These are phyloP conservation scores for Colletotrichum cordylinicola DNA, from an alignment of 2,329 filamentous ascomycete species.

Conservation along the genomic window DNA sequence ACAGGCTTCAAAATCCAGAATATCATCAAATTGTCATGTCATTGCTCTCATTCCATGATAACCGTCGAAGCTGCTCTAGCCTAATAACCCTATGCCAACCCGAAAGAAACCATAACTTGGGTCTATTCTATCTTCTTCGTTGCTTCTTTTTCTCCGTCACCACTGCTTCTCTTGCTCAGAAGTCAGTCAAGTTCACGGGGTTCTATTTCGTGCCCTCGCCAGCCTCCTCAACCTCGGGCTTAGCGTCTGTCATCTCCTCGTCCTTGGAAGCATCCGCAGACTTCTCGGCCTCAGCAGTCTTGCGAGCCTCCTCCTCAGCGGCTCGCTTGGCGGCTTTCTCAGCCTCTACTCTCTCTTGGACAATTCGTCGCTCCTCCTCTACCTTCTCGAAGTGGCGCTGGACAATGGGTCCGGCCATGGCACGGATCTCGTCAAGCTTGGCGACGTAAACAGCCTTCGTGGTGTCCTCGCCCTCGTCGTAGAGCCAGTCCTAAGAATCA, in stretches of 20 bases:
- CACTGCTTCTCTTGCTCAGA: not conserved
- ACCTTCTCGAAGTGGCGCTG: constrained; percentile 96
- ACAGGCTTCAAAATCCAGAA: not conserved
- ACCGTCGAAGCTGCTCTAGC: constrained; percentile 21
- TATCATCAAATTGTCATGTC: constrained; percentile 14
- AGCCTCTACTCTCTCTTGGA: constrained; percentile 79
- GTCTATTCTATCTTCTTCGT: constrained; percentile 24
- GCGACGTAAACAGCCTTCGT: constrained; percentile 92
- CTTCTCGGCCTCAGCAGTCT: constrained; percentile 59
- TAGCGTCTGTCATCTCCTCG: constrained; percentile 69
- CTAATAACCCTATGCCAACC: constrained; percentile 23
- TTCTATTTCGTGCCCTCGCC: constrained; percentile 33
- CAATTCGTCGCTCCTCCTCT: constrained; percentile 81
- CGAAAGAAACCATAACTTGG: constrained; percentile 21
- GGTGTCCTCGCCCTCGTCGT: constrained; percentile 94
- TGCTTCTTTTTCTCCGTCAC: constrained; percentile 5
- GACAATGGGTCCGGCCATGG: constrained; percentile 87
- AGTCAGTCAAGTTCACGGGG: not conserved
- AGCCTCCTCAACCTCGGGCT: constrained; percentile 56
- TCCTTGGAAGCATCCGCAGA: constrained; percentile 54
- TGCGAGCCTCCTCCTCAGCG: constrained; percentile 60
- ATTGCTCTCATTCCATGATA: constrained; percentile 23
- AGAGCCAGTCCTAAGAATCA: constrained; percentile 86
- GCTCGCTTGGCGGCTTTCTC: constrained; percentile 79
- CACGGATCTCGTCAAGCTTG: constrained; percentile 95